Evolutionary conservation across 169 alveolate species (phyloP), one percentile per base, ranked within the genome.

Genomic region (Theileria annulata): DNA sequence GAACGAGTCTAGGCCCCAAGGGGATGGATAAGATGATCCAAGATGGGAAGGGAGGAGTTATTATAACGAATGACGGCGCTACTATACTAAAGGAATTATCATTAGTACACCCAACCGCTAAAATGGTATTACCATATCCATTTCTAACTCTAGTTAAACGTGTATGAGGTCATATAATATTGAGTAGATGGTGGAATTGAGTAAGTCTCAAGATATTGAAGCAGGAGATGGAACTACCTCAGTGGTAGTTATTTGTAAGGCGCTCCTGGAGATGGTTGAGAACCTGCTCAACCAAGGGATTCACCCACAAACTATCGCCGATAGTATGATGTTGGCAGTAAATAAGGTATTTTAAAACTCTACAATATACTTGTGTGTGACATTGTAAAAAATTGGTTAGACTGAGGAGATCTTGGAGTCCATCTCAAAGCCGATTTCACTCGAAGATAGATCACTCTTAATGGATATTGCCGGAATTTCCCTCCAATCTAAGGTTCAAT

Each of bases 181-280:
- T 60, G 27, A 3, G 3, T 77, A 80, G 88, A 91, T 98, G 71
- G 99, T 96, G 64, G 99, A 98, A 85, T 93, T 98, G 78, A 96
- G 99, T 59, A 96, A 96, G 91, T 96, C 99, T 27, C 99, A 98
- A 91, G 99, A 98, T 87, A 96, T 97, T 48, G 99, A 98, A 77
- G 99, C 99, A 12, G 99, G 99, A 9, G 99, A 98, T 80, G 99
- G 99, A 33, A 98, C 99, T 33, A 98, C 99, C 23, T 91, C 99
- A 17, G 99, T 98, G 48, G 99, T 98, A 63, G 99, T 98, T 59
- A 86, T 97, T 37, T 99, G 99, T 67, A 99, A 99, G 1, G 97
- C 99, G 19, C 93, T 98, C 42, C 94, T 98, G 48, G 96, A 92
- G 27, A 98, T 97, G 66, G 98, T 99, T 67, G 97, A 97, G 90